Evolutionary conservation across 129 eudicot genomes (phyloP), one percentile per base, ranked within the genome.

Genomic region (Solidago caesia): DNA sequence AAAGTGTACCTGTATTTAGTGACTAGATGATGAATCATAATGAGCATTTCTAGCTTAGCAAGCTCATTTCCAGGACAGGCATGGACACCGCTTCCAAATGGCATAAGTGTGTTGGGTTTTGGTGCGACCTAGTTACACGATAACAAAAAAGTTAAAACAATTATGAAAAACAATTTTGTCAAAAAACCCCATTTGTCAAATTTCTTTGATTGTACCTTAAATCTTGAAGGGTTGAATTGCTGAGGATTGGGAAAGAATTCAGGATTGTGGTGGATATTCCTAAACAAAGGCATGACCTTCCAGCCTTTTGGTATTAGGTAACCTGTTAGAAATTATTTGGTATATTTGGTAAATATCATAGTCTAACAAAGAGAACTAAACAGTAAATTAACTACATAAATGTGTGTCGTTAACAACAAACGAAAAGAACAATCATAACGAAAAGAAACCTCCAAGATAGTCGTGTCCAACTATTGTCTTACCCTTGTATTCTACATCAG

Each of bases 271-370:
- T 92, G 97, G 82, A 89, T 87, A 63, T 89, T 92, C 70, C 97
- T 83, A 76, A 92, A 92, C 68, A 92, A 80, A 46, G 97, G 97
- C 94, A 92, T 81, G 48, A 92, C 97, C 85, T 92, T 92, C 97
- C 97, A 92, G 16, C 97, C 97, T 84, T 92, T 89, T 7, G 97
- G 97, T 79, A 92, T 92, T 13, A 81, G 77, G 82, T 83, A 92
- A 29, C 97, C 96, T 92, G 92, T 57, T 66, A 21, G 46, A 80
- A 81, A 43, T 76, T 13, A 33, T 61, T 15, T 27, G 45, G 43
- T 79, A 67, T 45, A 79, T 79, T 43, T 65, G 82, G 65, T 56
- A 68, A 58, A 27, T 39, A 67, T 75, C 65, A 12, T 67, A 67
- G 49, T 75, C 73, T 55, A 64, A 16, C 25, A 21, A 47, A 33